A percentile compares a stretch with the other conserved stretches of the same genome.
Evolutionary conservation across 2,329 filamentous ascomycete genomes (phyloP).

Genomic region (Tolypocladium pustulatum): DNA sequence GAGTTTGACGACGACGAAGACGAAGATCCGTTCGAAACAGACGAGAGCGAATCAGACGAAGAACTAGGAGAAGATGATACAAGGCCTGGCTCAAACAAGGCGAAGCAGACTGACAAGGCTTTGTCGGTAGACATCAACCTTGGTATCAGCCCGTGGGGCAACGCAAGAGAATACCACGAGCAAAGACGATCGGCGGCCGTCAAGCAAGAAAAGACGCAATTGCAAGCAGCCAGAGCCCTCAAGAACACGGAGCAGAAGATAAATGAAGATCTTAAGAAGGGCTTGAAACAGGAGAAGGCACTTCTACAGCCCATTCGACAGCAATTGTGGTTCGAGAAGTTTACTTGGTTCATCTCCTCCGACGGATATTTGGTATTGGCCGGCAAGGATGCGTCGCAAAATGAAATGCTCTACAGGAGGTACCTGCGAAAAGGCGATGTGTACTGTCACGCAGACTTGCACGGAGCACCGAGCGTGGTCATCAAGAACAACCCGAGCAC

Average conservation of each 20-base stretch:
- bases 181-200: slow-evolving; percentile 74
- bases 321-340: slow-evolving; percentile 95
- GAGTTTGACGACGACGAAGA: slow-evolving; percentile 52
- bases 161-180: slow-evolving; percentile 85
- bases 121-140: slow-evolving; percentile 80
- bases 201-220: slow-evolving; percentile 78
- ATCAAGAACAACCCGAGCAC: slow-evolving; percentile 78
- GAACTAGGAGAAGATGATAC: slow-evolving; percentile 17
- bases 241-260: slow-evolving; percentile 90
- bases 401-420: slow-evolving; percentile 80
- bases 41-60: slow-evolving; percentile 44
- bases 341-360: slow-evolving; percentile 87
- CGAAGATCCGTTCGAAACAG: slow-evolving; percentile 52
- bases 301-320: slow-evolving; percentile 72
- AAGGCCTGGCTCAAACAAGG: slow-evolving; percentile 18
- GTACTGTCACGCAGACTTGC: slow-evolving; percentile 83
- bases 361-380: slow-evolving; percentile 90
- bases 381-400: slow-evolving; percentile 80
- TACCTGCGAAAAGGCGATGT: slow-evolving; percentile 83
- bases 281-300: slow-evolving; percentile 84
- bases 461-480: slow-evolving; percentile 74
- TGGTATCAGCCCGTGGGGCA: slow-evolving; percentile 71
- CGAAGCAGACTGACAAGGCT: slow-evolving; percentile 36
- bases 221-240: slow-evolving; percentile 71
- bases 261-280: slow-evolving; percentile 71